Conservation (phyloP, 768 basidiomycete species). For the Pilatotrama ljubarskyi region DNA sequence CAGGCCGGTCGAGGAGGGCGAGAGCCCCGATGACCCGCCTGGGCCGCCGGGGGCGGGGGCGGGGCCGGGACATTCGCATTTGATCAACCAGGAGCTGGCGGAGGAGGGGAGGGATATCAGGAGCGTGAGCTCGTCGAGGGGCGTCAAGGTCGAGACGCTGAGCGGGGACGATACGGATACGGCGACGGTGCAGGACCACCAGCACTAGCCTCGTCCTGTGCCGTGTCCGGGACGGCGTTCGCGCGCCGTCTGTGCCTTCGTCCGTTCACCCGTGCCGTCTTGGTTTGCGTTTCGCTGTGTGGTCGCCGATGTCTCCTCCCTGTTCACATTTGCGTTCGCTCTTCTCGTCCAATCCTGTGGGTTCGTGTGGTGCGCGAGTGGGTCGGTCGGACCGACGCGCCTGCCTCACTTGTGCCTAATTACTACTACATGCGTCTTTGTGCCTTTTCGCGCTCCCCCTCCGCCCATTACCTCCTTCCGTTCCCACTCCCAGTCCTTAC, state of each 20-base stretch:
- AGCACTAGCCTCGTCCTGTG: constrained; percentile 27
- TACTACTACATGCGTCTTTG: not conserved
- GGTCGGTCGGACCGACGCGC: not conserved
- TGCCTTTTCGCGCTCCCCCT: not conserved
- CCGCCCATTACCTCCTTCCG: not conserved
- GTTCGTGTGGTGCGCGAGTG: not conserved
- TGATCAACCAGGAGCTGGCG: constrained; percentile 74
- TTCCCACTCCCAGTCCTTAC: not conserved
- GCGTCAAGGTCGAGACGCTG: constrained; percentile 73
- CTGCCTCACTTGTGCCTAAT: not conserved
- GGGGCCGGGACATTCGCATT: constrained; percentile 27
- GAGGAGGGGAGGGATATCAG: constrained; percentile 89
- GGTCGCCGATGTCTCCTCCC: not conserved
- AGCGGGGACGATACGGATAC: constrained; percentile 48
- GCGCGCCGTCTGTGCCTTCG: not conserved
- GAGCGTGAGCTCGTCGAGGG: constrained; percentile 78
- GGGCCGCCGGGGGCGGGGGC: constrained; percentile 35
- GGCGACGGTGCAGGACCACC: constrained; percentile 41
- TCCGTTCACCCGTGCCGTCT: constrained; percentile 1
- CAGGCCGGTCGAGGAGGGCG: constrained; percentile 67
- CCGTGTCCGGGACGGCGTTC: not conserved
- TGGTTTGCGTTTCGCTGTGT: not conserved
- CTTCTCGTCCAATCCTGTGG: not conserved
- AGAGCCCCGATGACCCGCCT: constrained; percentile 51
- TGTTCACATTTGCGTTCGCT: not conserved